phyloP scores from a whole-genome alignment of 2,329 filamentous ascomycete genomes.

The Pyrenophora teres region DNA sequence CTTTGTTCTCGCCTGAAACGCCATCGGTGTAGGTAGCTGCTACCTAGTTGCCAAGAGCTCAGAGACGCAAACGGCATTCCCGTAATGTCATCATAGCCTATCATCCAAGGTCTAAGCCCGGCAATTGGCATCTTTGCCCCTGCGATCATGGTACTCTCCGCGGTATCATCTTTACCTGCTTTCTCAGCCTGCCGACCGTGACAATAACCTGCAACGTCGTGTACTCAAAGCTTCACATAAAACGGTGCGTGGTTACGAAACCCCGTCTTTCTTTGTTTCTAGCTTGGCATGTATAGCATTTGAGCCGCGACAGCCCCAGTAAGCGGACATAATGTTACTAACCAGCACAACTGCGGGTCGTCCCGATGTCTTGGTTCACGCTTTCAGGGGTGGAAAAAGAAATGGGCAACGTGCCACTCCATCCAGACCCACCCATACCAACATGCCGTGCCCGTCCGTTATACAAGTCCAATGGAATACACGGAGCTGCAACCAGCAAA shows the following conservation, averaged over 20 bases:
- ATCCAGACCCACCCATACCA: constrained; percentile 19
- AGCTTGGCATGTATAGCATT: neutral
- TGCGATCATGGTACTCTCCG: constrained; percentile 1
- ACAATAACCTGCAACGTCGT: neutral
- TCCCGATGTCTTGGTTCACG: constrained; percentile 23
- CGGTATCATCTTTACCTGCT: too few species aligned
- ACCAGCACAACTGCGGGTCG: constrained; percentile 24
- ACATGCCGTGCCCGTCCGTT: constrained; percentile 17
- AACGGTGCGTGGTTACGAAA: neutral
- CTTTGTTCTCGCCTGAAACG: constrained; percentile 9
- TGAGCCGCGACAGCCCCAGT: constrained; percentile 1
- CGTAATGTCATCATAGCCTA: constrained; percentile 23
- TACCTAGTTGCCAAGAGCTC: constrained; percentile 9
- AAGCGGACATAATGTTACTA: neutral
- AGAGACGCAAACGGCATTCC: constrained; percentile 10
- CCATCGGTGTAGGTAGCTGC: constrained; percentile 17
- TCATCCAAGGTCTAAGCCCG: constrained; percentile 13
- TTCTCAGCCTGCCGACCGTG: neutral
- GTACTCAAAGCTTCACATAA: neutral
- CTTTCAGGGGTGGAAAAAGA: constrained; percentile 15
- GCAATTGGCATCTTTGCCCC: constrained; percentile 4
- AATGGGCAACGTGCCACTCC: constrained; percentile 17
- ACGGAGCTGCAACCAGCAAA: constrained; percentile 9
- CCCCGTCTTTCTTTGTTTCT: neutral
- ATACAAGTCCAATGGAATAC: constrained; percentile 18